Percentiles rank a stretch among this genome's conserved stretches.
Evolutionary conservation across 495 filamentous ascomycete genomes (phyloP).

Genomic region (Talaromyces liani): DNA sequence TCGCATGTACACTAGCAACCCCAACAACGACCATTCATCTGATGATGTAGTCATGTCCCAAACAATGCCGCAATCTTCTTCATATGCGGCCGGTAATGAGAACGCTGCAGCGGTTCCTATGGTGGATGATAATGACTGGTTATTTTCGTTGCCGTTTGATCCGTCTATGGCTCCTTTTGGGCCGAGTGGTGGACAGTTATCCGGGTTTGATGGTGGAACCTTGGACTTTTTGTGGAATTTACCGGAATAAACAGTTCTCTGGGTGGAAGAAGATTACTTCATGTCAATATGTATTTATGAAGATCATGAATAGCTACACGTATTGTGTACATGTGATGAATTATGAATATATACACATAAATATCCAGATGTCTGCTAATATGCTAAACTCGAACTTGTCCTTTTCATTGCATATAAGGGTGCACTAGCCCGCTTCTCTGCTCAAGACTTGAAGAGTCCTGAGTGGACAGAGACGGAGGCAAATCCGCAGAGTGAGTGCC

Average conservation of each 20-base stretch:
- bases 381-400: neutral
- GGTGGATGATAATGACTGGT: conserved; percentile 36
- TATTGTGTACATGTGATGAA: neutral
- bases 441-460: neutral
- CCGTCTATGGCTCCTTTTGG: conserved; percentile 49
- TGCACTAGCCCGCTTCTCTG: neutral
- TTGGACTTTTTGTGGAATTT: conserved; percentile 46
- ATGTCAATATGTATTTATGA: neutral
- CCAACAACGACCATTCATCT: neutral
- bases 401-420: neutral
- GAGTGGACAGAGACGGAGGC: conserved; percentile 44
- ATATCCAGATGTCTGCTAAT: neutral
- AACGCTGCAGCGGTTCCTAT: neutral
- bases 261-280: neutral
- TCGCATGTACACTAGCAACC: neutral
- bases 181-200: conserved; percentile 35
- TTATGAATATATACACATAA: neutral
- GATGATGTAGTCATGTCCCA: neutral
- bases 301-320: neutral
- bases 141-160: conserved; percentile 43
- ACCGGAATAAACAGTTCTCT: conserved; percentile 12
- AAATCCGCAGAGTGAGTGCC: conserved; percentile 56
- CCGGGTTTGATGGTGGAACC: conserved; percentile 41
- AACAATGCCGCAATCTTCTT: neutral
- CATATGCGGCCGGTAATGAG: neutral